Base-by-base conservation (phyloP, 371 early-diverging fungal species). In the Mortierella sp. region DNA sequence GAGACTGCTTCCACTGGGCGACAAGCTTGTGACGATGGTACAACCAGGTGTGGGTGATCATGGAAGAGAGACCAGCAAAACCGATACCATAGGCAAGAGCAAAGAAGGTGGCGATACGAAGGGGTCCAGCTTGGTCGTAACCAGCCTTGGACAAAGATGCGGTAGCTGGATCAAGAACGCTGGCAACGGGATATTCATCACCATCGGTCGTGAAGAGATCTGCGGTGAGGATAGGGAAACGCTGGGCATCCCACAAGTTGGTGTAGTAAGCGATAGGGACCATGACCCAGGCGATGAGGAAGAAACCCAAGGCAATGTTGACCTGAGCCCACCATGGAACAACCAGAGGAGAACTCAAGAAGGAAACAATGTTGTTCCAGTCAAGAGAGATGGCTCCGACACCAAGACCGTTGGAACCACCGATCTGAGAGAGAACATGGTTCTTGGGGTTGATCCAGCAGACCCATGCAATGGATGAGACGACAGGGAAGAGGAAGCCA, bases 391-490 rank as follows among this genome's bases (percentile, higher is more conserved):
- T 75, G 49, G 93, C 89, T 18, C 94, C 89, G 63, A 96, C 80
- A 41, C 94, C 95, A 35, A 95, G 83, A 48, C 94, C 94, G 56
- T 82, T 87, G 35, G 82, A 81, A 55, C 92, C 91, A 48, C 91
- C 89, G 0, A 94, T 54, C 80, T 93, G 92, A 77, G 90, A 83
- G 24, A 91, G 88, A n/a, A 90, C 70, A 12, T 83, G 76, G 83
- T 88, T 93, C 58, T 91, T 88, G 2, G 91, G 92, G 5, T 90
- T 88, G 80, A 95, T 84, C 83, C 93, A 92, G 87, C 97, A 97
- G n/a, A 93, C 89, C 82, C 95, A 76, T 65, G 96, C 93, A 71
- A 97, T 89, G 56, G 92, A 89, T 6, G 93, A 87, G 35, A 97
- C 80, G n/a, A 92, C 83, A 21, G 92, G 90, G 83, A 95, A 92